These are phyloP conservation scores for Globisporangium alternatum DNA, from an alignment of 352 stramenopile genomes.

Conservation along the genomic window DNA sequence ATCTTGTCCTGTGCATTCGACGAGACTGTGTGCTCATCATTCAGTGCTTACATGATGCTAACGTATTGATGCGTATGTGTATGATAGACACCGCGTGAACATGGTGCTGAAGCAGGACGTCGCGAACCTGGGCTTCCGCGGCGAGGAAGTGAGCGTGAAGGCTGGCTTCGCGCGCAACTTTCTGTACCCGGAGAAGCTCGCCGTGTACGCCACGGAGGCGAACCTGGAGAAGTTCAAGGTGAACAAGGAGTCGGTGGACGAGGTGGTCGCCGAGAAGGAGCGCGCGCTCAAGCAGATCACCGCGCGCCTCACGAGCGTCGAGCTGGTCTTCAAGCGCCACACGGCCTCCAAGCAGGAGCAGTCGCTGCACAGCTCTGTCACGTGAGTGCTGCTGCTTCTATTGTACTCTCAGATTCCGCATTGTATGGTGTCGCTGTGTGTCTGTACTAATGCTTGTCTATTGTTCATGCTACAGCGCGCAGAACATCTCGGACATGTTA, in stretches of 20 bases:
- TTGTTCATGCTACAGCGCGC: slow-evolving; percentile 28
- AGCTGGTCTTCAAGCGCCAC: slow-evolving; percentile 81
- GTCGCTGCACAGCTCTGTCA: slow-evolving; percentile 68
- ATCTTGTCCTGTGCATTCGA: background rate
- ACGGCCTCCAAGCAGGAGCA: slow-evolving; percentile 56
- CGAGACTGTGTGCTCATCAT: background rate
- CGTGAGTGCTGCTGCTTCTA: slow-evolving; percentile 20
- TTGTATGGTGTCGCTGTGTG: background rate
- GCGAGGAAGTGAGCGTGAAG: slow-evolving; percentile 91
- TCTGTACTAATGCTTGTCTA: background rate
- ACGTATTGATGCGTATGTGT: background rate
- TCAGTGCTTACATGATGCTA: background rate
- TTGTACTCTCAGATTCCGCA: background rate
- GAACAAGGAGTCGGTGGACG: slow-evolving; percentile 34
- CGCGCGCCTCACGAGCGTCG: slow-evolving; percentile 50
- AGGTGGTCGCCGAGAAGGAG: slow-evolving; percentile 19
- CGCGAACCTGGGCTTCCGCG: slow-evolving; percentile 79
- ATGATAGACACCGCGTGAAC: slow-evolving; percentile 65
- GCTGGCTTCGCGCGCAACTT: slow-evolving; percentile 94
- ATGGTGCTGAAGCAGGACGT: slow-evolving; percentile 89
- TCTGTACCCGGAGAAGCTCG: slow-evolving; percentile 92
- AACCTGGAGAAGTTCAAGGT: slow-evolving; percentile 89
- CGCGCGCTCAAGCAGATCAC: slow-evolving; percentile 54
- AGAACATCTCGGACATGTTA: slow-evolving; percentile 86
- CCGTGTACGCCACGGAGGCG: slow-evolving; percentile 89